Percentiles rank a stretch among this genome's conserved stretches.
Evolutionary conservation across 306 rosid species (phyloP).

Genomic region (Sindora glabra): DNA sequence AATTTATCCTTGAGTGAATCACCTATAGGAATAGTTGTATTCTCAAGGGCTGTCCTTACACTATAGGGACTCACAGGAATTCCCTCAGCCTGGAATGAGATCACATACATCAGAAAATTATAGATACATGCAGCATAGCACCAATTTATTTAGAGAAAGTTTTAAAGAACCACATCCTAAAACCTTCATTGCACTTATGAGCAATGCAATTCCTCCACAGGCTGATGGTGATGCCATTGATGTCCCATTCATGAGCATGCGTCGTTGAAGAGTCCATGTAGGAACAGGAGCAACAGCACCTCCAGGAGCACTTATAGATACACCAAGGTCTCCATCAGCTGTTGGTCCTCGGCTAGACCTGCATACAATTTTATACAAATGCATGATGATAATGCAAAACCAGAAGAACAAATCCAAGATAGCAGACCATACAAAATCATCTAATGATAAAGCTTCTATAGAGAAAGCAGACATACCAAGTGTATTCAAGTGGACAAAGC

Average conservation of each 20-base stretch:
- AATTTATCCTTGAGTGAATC: slow-evolving; percentile 73
- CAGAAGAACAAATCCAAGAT: too few species aligned
- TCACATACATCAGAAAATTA: slow-evolving; percentile 15
- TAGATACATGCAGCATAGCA: not conserved
- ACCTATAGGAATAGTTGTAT: slow-evolving; percentile 72
- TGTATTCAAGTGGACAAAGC: slow-evolving; percentile 94
- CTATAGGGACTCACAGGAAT: slow-evolving; percentile 82
- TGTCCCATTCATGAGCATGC: slow-evolving; percentile 99
- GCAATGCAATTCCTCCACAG: slow-evolving; percentile 91
- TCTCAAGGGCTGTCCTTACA: slow-evolving; percentile 90
- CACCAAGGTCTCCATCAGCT: slow-evolving; percentile 95
- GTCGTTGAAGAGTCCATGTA: slow-evolving; percentile 94
- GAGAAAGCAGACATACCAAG: slow-evolving; percentile 58
- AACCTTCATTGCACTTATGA: slow-evolving; percentile 96
- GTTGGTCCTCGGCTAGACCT: slow-evolving; percentile 99
- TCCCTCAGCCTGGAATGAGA: slow-evolving; percentile 67
- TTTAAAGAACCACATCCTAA: slow-evolving; percentile 7
- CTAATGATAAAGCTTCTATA: slow-evolving; percentile 3
- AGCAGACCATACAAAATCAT: not conserved
- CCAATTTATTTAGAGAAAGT: slow-evolving; percentile 12
- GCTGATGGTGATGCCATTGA: slow-evolving; percentile 99
- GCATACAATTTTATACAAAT: slow-evolving; percentile 22
- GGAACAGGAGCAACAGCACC: slow-evolving; percentile 99
- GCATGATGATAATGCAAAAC: slow-evolving; percentile 8
- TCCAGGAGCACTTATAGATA: slow-evolving; percentile 92